Evolutionary conservation across 495 filamentous ascomycete genomes (phyloP).

Genomic region (Aspergillus conjunctus): DNA sequence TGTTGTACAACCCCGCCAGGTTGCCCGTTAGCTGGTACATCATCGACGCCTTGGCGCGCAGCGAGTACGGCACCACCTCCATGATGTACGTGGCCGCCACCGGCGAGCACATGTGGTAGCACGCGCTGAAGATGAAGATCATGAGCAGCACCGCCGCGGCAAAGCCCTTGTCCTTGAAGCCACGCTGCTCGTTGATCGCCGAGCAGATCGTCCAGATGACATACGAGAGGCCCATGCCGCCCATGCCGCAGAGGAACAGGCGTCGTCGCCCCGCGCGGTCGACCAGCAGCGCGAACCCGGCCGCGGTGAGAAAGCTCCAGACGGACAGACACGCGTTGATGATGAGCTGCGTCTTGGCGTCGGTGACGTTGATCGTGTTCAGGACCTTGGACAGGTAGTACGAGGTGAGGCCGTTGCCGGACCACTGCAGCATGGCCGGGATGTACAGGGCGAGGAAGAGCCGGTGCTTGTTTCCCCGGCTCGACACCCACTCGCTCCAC

Average conservation of each 20-base stretch:
- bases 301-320: slow-evolving; percentile 11
- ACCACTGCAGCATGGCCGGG: slow-evolving; percentile 17
- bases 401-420: slow-evolving; percentile 12
- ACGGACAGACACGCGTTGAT: slow-evolving; percentile 15
- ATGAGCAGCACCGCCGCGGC: slow-evolving; percentile 10
- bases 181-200: slow-evolving; percentile 7
- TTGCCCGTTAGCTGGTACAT: slow-evolving; percentile 13
- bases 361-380: slow-evolving; percentile 12
- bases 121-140: slow-evolving; percentile 15
- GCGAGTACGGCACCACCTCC: slow-evolving; percentile 15
- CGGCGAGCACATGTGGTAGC: slow-evolving; percentile 16
- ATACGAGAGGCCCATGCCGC: slow-evolving; percentile 9
- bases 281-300: slow-evolving; percentile 4
- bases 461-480: slow-evolving; percentile 3
- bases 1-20: slow-evolving; percentile 16
- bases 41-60: slow-evolving; percentile 13
- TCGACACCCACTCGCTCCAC: slow-evolving; percentile 8
- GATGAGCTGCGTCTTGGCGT: slow-evolving; percentile 13
- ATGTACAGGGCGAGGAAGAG: slow-evolving; percentile 16
- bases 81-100: slow-evolving; percentile 18
- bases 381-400: slow-evolving; percentile 18
- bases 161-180: slow-evolving; percentile 10
- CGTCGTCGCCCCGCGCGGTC: slow-evolving; percentile 10
- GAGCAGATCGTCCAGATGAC: slow-evolving; percentile 17
- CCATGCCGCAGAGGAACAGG: slow-evolving; percentile 8